Base-by-base conservation (phyloP, 768 basidiomycete species). In the Tulasnella sp. region DNA sequence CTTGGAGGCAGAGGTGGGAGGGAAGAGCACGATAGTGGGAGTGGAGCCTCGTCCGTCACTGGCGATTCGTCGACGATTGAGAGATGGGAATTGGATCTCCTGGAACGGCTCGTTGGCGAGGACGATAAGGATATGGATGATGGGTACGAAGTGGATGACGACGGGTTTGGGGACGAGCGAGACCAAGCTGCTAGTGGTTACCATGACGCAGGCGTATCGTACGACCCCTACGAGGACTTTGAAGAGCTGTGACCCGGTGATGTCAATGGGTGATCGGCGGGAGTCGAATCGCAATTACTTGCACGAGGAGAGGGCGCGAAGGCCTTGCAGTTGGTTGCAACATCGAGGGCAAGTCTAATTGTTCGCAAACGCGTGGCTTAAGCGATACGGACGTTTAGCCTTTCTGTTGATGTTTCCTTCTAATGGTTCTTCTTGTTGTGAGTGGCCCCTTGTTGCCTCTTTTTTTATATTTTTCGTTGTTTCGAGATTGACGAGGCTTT, bases 161-260 rank as follows among this genome's bases (percentile, higher is more conserved):
- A 59, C 26, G 52, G 16, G 14, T 59, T 26, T 59, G 52, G 52
- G 32, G 26, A 59, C 22, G 52, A 59, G 22, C 52, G 52, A 32
- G 52, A 59, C 3, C 26, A 29, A 11, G 52, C 22, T n/a, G n/a
- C n/a, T n/a, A n/a, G n/a, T 11, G 52, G 52, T 59, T 59, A 59
- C 52, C 32, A 59, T 59, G 26, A 14, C 26, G 29, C 52, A 32
- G 52, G 52, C 52, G 32, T 59, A 29, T 59, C 52, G 52, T 67
- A 67, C 67, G 67, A 67, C 40, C 67, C 67, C 9, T 67, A 41
- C 67, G 67, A 39, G 42, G 67, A 67, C 35, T 67, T 39, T 16
- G 67, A 67, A 29, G 67, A 67, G 67, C 17, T 67, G 16, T 67
- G 39, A 67, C 7, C 12, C 7, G 59, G 22, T 37, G 32, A 32